Base-by-base conservation (phyloP, 2,329 filamentous ascomycete species). In the Calonectria fujianensis region DNA sequence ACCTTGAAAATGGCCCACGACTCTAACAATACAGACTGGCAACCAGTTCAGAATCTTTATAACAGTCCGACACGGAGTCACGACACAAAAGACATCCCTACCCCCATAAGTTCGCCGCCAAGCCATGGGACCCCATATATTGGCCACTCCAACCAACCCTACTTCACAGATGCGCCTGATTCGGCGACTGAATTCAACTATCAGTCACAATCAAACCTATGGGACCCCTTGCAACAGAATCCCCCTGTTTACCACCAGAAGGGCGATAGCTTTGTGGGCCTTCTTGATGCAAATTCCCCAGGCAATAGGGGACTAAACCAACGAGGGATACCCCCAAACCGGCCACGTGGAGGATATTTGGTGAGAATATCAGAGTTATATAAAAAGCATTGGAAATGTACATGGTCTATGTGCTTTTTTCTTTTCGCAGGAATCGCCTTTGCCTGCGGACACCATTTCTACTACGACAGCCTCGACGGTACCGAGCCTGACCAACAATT, bases 321-420 rank as follows among this genome's bases (percentile, higher is more conserved):
- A 50, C 61, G 27, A 8, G 16, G 39, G 7, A 32, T 27, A 32
- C 61, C 61, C n/a, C 24, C 20, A 24, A 61, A 24, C 14, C 31
- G 16, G 16, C 39, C 61, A 8, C 29, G 27, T 7, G 8, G 9
- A 20, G 61, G 61, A 9, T 18, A n/a, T 41, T 8, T 4, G 39
- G 6, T 31, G 11, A n/a, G 41, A 2, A n/a, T 48, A n/a, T 10
- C 16, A 14, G 11, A 31, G 18, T 48, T 65, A 3, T 65, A 65
- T 18, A 48, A 65, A 37, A 31, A 24, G 39, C 61, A 65, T 7
- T 65, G 61, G 39, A 31, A 31, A 35, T n/a, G 35, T 20, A 69
- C 75, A 10, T 80, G 79, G 79, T 81, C 75, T 50, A 80, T 80
- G 79, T 81, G 77, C 57, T 29, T 72, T 29, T 77, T 80, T 11